These are phyloP conservation scores for Botryococcus braunii DNA, from an alignment of 163 green algal genomes.

Conservation along the genomic window DNA sequence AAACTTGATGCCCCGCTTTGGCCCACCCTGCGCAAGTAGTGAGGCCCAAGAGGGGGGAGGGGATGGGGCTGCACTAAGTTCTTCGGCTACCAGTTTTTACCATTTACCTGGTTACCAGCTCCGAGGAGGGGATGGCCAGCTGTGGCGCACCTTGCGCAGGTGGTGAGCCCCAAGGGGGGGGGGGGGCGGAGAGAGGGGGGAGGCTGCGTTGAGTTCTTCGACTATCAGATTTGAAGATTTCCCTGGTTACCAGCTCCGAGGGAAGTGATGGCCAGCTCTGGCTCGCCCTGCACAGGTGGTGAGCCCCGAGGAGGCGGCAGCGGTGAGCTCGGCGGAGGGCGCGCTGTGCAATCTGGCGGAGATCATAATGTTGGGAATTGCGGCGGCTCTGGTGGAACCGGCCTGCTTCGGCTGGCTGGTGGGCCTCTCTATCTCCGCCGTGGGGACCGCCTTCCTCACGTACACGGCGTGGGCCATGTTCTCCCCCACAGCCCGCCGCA, in stretches of 20 bases:
- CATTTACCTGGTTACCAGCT: too few relatives aligned
- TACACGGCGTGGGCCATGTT: slow-evolving; percentile 22
- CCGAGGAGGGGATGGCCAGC: too few relatives aligned
- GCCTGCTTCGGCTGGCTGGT: slow-evolving; percentile 24
- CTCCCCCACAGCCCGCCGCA: too few relatives aligned
- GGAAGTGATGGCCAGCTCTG: too few relatives aligned
- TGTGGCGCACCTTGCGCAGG: too few relatives aligned
- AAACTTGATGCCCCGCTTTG: too few relatives aligned
- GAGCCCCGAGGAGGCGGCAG: slow-evolving; percentile 20
- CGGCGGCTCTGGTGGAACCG: slow-evolving; percentile 18
- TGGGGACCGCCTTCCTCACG: slow-evolving; percentile 19
- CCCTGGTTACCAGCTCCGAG: too few relatives aligned
- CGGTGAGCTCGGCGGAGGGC: slow-evolving; percentile 30
- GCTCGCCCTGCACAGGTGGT: slow-evolving; percentile 27
- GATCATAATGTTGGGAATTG: slow-evolving; percentile 42
- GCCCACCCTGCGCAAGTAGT: too few relatives aligned
- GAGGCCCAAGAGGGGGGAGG: too few relatives aligned
- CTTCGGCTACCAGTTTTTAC: too few relatives aligned
- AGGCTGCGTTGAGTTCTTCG: background rate
- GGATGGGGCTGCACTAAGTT: background rate
- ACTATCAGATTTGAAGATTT: too few relatives aligned
- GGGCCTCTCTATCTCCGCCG: slow-evolving; percentile 20
- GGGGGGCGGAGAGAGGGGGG: slow-evolving; percentile 19
- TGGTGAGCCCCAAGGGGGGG: too few relatives aligned
- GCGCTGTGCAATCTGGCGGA: slow-evolving; percentile 40